Evolutionary conservation across 352 stramenopile genomes (phyloP), one percentile per base, ranked within the genome.

Genomic region (Globisporangium radiosum): DNA sequence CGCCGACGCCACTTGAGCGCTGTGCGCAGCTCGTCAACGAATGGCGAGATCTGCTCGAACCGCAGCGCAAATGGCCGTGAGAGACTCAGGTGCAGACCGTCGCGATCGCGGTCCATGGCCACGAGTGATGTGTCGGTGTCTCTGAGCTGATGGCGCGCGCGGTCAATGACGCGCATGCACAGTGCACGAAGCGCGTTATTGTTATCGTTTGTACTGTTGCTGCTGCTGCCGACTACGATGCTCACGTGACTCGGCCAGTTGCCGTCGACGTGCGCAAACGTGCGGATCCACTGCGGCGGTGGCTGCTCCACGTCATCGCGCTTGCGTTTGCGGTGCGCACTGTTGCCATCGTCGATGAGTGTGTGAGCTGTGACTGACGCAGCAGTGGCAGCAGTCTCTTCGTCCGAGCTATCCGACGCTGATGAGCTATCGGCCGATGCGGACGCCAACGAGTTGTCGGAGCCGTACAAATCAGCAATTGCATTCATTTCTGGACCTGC

Each of bases 211-310:
- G 25, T 33, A 8, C 40, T 8, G 14, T 36, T 33, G 45, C 62
- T 63, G 6, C 75, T 51, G 48, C 53, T 49, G 47, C 55, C 36
- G n/a, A 92, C 67, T 19, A 68, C 48, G 42, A 91, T 73, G 43
- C 71, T 69, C 43, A 94, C 71, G 38, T 94, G 81, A 53, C 81
- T 91, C 50, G 85, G 82, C 85, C 85, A 94, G 55, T 94, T 89
- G 54, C 82, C 85, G 49, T 87, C 79, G 9, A 92, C 80, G 53
- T 92, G 82, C 36, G 76, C 68, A 54, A 94, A 92, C 19, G 68
- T 63, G 60, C 85, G 76, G 51, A 66, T 81, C 81, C 80, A 91
- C 47, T 68, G 64, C 36, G 54, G 56, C 25, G 47, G 19, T 7
- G 47, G n/a, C 7, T 4, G n/a, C 7, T 70, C 58, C n/a, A 36